Conservation (phyloP, 2,329 filamentous ascomycete species). For the Fusarium stilboides region DNA sequence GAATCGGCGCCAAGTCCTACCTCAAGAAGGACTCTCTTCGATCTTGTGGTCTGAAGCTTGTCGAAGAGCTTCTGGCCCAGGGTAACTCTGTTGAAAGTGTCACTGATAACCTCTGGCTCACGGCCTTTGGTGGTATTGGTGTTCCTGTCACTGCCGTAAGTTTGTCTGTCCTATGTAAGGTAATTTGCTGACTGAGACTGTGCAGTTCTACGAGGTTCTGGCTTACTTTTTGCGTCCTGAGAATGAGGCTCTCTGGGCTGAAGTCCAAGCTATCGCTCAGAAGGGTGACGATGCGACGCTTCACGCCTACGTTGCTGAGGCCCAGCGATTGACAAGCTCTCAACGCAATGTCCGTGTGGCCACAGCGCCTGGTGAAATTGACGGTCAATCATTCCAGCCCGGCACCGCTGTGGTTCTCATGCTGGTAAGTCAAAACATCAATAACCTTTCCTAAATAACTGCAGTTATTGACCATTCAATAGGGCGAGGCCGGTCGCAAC, state of each 20-base stretch:
- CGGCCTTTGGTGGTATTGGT: slow-evolving; percentile 59
- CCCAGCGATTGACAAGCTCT: slow-evolving; percentile 58
- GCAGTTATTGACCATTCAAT: slow-evolving; percentile 27
- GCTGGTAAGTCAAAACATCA: slow-evolving; percentile 53
- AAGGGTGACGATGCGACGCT: slow-evolving; percentile 55
- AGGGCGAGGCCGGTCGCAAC: slow-evolving; percentile 59
- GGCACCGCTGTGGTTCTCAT: slow-evolving; percentile 59
- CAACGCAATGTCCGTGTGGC: slow-evolving; percentile 58
- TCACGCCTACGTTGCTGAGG: slow-evolving; percentile 58
- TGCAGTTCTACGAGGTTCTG: slow-evolving; percentile 62
- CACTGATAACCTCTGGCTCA: slow-evolving; percentile 57
- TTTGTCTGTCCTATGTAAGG: not conserved
- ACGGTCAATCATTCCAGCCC: slow-evolving; percentile 57
- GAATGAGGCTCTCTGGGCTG: slow-evolving; percentile 59
- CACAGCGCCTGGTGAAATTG: slow-evolving; percentile 54
- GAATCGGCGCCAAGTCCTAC: slow-evolving; percentile 49
- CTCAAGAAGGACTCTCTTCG: slow-evolving; percentile 57
- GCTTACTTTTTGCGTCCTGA: slow-evolving; percentile 60
- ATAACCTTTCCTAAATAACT: accelerated
- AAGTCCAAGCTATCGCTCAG: slow-evolving; percentile 59
- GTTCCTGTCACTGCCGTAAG: slow-evolving; percentile 58
- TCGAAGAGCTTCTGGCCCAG: slow-evolving; percentile 56
- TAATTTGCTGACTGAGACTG: not conserved
- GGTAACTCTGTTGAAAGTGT: slow-evolving; percentile 54
- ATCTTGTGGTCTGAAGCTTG: slow-evolving; percentile 57